These are phyloP conservation scores for Mucor mucedo DNA, from an alignment of 371 early-diverging fungal species.

Conservation along the genomic window DNA sequence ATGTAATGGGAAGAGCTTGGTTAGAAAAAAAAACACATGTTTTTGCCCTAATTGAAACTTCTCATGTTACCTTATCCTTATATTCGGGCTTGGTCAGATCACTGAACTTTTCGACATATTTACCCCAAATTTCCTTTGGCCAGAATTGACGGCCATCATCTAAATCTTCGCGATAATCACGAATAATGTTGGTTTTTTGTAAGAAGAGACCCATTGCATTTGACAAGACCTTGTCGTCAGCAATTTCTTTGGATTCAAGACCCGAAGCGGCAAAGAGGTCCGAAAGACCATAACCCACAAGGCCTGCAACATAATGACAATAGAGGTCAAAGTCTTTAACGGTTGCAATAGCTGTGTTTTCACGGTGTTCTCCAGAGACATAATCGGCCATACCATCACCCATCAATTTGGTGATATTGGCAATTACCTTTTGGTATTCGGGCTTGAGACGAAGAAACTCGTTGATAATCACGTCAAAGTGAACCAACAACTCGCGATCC, in stretches of 20 bases:
- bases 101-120: constrained; percentile 64
- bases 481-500: constrained; percentile 86
- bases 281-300: constrained; percentile 94
- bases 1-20: background rate
- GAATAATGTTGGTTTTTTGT: constrained; percentile 96
- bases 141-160: constrained; percentile 91
- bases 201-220: constrained; percentile 95
- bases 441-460: constrained; percentile 83
- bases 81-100: constrained; percentile 70
- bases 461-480: constrained; percentile 88
- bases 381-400: constrained; percentile 95
- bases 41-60: background rate
- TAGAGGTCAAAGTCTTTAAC: constrained; percentile 91
- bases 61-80: constrained; percentile 48
- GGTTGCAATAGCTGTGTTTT: constrained; percentile 74
- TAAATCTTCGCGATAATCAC: constrained; percentile 91
- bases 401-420: constrained; percentile 91
- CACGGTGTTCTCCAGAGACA: constrained; percentile 63
- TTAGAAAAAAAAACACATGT: background rate
- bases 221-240: constrained; percentile 50
- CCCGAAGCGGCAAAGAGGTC: constrained; percentile 88
- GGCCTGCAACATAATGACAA: constrained; percentile 97
- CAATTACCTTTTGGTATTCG: constrained; percentile 83
- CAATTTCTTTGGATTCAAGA: constrained; percentile 72
- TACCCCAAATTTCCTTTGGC: constrained; percentile 91